Evolutionary conservation across 768 basidiomycete genomes (phyloP), one percentile per base, ranked within the genome.

Genomic region (Coprinopsis sp.): DNA sequence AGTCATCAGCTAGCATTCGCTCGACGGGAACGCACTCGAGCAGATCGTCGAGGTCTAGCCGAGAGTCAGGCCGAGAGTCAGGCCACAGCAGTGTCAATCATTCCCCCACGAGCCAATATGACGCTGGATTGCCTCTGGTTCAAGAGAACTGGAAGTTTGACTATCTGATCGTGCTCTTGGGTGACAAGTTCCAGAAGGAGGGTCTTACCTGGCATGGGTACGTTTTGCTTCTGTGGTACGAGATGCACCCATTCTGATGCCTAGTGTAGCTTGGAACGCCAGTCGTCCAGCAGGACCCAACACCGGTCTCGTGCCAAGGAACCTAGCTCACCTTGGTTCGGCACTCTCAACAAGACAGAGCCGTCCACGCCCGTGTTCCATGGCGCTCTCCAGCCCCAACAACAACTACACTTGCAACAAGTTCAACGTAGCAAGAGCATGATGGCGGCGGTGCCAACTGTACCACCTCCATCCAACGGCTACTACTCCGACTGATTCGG

Each of bases 181-280:
- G 50, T 34, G 54, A 58, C 33, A 54, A 48, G 36, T 44, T 57
- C 41, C 22, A 53, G 29, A 49, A 52, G 37, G 55, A 55, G 51
- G 55, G 59, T 33, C 43, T 46, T 28, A 46, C 50, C 18, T 74
- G 72, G 72, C 72, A 74, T 54, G 70, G 71, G 72, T 74, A 53
- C 33, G 68, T 58, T 18, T 25, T 23, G 19, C 30, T 22, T 13
- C 22, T 23, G 22, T 23, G 25, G 11, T 36, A 25, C 22, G 11
- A 21, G 28, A 16, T 4, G 12, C 31, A 7, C 11, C 24, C 37
- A 16, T n/a, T 29, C 28, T 47, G 29, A 29, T 16, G 40, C 16
- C 30, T 33, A 47, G 50, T 28, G 18, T 51, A 68, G 69, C 7
- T 58, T 70, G 23, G 64, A 69, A 46, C 57, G 64, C 30, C 63